A percentile compares a stretch with the other conserved stretches of the same genome.
Evolutionary conservation across 108 stramenopile genomes (phyloP).

Genomic region (Discostella pseudostelligera): DNA sequence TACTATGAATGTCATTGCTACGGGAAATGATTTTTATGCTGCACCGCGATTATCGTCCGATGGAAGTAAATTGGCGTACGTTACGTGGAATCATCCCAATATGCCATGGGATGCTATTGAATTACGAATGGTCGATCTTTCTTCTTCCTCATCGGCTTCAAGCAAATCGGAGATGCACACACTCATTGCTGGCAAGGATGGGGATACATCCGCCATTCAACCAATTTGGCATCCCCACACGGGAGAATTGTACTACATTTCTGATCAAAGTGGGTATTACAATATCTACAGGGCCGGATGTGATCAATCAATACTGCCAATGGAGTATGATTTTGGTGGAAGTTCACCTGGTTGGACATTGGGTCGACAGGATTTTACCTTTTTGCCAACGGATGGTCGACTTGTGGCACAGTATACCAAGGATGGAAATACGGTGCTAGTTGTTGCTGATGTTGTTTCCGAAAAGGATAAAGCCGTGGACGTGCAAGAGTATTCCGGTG

Average conservation of each 20-base stretch:
- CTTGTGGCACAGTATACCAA: slow-evolving; percentile 54
- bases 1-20: slow-evolving; percentile 49
- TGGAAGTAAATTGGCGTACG: slow-evolving; percentile 53
- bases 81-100: slow-evolving; percentile 84
- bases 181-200: slow-evolving; percentile 58
- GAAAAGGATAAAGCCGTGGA: slow-evolving; percentile 19
- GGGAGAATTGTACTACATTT: slow-evolving; percentile 62
- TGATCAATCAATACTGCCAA: slow-evolving; percentile 35
- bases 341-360: slow-evolving; percentile 65
- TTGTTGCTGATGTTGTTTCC: slow-evolving; percentile 46
- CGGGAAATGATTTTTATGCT: slow-evolving; percentile 72
- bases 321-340: slow-evolving; percentile 64
- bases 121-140: slow-evolving; percentile 36
- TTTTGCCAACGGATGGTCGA: slow-evolving; percentile 54
- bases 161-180: slow-evolving; percentile 24
- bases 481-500: slow-evolving; percentile 34
- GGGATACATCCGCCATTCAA: slow-evolving; percentile 65
- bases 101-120: slow-evolving; percentile 83
- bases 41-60: slow-evolving; percentile 53
- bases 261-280: slow-evolving; percentile 67
- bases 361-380: slow-evolving; percentile 59
- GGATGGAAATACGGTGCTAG: slow-evolving; percentile 49
- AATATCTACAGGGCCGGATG: slow-evolving; percentile 52
- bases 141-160: slow-evolving; percentile 6
- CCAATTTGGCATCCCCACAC: slow-evolving; percentile 59